phyloP scores from a whole-genome alignment of 1,284 basidiomycete genomes.

The Chalciporus sp. region DNA sequence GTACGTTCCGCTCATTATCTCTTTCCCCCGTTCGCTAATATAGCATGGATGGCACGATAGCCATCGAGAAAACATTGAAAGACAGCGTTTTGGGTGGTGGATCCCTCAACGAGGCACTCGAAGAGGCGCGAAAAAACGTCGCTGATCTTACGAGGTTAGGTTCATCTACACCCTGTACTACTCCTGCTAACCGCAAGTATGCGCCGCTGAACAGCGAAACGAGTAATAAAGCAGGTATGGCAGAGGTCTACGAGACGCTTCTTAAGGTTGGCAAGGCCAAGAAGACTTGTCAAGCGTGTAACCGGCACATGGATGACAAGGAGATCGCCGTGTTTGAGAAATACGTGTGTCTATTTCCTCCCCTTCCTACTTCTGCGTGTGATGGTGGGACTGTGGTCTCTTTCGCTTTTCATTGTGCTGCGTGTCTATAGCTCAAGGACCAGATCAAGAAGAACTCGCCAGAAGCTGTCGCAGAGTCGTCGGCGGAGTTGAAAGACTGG shows the following conservation, averaged over 20 bases:
- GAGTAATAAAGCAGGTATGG: conserved; percentile 41
- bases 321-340: conserved; percentile 70
- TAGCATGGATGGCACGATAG: conserved; percentile 38
- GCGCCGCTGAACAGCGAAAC: conserved; percentile 15
- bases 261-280: conserved; percentile 63
- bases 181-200: conserved; percentile 6
- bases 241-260: conserved; percentile 64
- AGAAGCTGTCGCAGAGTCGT: conserved; percentile 39
- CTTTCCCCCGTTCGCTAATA: neutral
- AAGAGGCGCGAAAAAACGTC: conserved; percentile 56
- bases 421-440: conserved; percentile 47
- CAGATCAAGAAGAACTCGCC: conserved; percentile 55
- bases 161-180: conserved; percentile 20
- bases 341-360: conserved; percentile 48
- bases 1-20: conserved; percentile 39
- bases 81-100: conserved; percentile 44
- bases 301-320: conserved; percentile 63
- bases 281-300: conserved; percentile 79
- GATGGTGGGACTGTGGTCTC: neutral
- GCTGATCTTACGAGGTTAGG: conserved; percentile 54
- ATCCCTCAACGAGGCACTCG: conserved; percentile 58
- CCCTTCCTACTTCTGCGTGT: neutral
- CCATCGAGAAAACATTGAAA: conserved; percentile 55
- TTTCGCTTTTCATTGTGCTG: neutral
- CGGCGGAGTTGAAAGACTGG: conserved; percentile 61